Conservation (phyloP, 768 basidiomycete species). For the Coprinellus micaceus region DNA sequence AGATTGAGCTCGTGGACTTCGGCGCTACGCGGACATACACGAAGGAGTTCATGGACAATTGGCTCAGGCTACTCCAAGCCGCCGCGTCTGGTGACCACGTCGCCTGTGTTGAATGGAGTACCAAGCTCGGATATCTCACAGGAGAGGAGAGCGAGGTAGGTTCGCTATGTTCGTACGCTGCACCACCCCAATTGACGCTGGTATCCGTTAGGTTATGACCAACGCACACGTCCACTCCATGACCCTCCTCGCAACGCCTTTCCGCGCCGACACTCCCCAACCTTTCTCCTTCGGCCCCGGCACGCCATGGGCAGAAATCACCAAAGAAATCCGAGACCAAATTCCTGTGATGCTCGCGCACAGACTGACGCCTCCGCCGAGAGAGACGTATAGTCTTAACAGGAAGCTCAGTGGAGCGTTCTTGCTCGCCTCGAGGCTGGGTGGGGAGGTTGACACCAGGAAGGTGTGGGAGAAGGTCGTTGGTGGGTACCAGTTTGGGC, state of each 20-base stretch:
- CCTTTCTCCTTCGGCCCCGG: constrained; percentile 78
- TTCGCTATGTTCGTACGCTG: background rate
- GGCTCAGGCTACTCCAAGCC: constrained; percentile 80
- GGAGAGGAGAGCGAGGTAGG: constrained; percentile 80
- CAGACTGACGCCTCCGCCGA: constrained; percentile 86
- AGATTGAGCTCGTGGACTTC: constrained; percentile 92
- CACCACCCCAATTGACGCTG: background rate
- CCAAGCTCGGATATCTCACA: constrained; percentile 85
- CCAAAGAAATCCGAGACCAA: constrained; percentile 66
- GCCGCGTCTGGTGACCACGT: constrained; percentile 67
- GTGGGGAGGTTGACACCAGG: constrained; percentile 69
- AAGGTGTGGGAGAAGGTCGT: constrained; percentile 73
- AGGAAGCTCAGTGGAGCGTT: constrained; percentile 85
- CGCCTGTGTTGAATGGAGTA: constrained; percentile 68
- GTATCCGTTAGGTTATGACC: constrained; percentile 62
- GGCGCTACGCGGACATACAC: constrained; percentile 90
- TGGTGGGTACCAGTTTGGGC: constrained; percentile 33
- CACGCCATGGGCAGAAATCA: constrained; percentile 65
- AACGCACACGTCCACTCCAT: constrained; percentile 83
- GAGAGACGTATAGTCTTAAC: constrained; percentile 94
- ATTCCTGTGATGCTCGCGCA: constrained; percentile 91
- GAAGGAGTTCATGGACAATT: constrained; percentile 82
- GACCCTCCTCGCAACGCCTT: constrained; percentile 82
- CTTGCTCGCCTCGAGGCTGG: constrained; percentile 70
- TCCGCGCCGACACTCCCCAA: constrained; percentile 58